A percentile compares a stretch with the other conserved stretches of the same genome.
Conservation (phyloP, 352 stramenopile genomes). For the Pythium rhizo-oryzae region DNA sequence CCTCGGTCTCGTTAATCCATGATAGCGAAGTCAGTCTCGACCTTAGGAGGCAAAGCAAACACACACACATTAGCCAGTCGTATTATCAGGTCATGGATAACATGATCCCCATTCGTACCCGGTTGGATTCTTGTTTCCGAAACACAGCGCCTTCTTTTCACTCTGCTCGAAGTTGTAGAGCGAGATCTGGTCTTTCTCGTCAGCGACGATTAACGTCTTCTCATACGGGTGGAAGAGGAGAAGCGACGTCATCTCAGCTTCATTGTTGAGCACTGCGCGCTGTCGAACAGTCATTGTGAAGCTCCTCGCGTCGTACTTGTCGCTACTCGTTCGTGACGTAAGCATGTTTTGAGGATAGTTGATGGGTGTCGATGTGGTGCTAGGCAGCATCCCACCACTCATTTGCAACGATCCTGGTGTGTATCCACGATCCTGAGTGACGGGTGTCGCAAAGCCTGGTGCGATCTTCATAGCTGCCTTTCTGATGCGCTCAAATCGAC, state of each 20-base stretch:
- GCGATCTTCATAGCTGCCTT: slow-evolving; percentile 59
- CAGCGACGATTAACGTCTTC: slow-evolving; percentile 93
- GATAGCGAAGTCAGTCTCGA: slow-evolving; percentile 93
- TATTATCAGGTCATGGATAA: not conserved
- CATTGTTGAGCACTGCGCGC: slow-evolving; percentile 90
- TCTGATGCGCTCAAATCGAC: slow-evolving; percentile 68
- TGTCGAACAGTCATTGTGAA: slow-evolving; percentile 92
- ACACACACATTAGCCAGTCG: not conserved
- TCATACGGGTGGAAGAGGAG: slow-evolving; percentile 97
- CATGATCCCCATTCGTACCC: slow-evolving; percentile 47
- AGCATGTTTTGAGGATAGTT: slow-evolving; percentile 22
- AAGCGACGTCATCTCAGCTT: slow-evolving; percentile 94
- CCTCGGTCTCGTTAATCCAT: slow-evolving; percentile 97
- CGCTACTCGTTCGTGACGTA: slow-evolving; percentile 30
- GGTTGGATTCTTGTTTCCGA: slow-evolving; percentile 83
- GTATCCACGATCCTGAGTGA: not conserved
- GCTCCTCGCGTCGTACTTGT: slow-evolving; percentile 70
- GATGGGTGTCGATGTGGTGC: slow-evolving; percentile 7
- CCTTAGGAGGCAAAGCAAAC: slow-evolving; percentile 6
- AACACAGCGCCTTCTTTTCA: slow-evolving; percentile 78
- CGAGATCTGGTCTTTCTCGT: slow-evolving; percentile 93
- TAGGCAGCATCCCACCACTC: not conserved
- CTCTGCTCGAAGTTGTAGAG: slow-evolving; percentile 96
- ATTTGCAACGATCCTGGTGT: not conserved
- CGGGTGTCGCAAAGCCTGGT: slow-evolving; percentile 53